Evolutionary conservation across 2,329 filamentous ascomycete genomes (phyloP).

Genomic region (Didymella glomerata): DNA sequence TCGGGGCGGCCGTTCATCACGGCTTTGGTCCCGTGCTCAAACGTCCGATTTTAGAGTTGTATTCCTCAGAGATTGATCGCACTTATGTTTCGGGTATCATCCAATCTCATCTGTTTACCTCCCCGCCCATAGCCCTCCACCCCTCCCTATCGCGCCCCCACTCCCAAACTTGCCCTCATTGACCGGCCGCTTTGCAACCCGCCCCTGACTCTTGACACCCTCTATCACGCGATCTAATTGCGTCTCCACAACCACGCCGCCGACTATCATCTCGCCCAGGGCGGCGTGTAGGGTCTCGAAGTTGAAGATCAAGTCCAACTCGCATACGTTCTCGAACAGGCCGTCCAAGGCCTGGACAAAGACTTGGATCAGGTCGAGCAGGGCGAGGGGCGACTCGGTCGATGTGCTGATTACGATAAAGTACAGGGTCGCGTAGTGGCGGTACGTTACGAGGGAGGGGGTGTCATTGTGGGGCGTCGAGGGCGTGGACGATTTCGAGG

Average conservation of each 20-base stretch:
- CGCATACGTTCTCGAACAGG: constrained; percentile 98
- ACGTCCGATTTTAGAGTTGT: no score
- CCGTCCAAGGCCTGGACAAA: constrained; percentile 96
- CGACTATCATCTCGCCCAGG: constrained; percentile 92
- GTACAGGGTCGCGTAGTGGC: constrained; percentile 96
- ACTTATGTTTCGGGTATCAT: background rate
- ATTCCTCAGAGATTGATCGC: no score
- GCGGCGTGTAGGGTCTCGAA: constrained; percentile 96
- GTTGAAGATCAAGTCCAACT: constrained; percentile 98
- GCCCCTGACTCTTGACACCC: constrained; percentile 78
- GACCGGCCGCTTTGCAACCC: constrained; percentile 79
- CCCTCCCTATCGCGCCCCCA: constrained; percentile 37
- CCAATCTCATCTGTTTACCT: constrained; percentile 23
- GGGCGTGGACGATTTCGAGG: constrained; percentile 54
- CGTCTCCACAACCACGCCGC: constrained; percentile 93
- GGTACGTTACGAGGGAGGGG: constrained; percentile 95
- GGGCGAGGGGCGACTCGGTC: constrained; percentile 91
- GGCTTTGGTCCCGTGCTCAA: no score
- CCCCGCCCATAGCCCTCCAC: constrained; percentile 45
- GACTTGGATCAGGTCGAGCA: constrained; percentile 97
- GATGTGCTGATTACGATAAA: constrained; percentile 98
- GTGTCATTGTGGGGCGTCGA: constrained; percentile 80
- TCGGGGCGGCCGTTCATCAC: no score
- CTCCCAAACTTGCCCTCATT: constrained; percentile 66
- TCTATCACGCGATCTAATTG: constrained; percentile 86